A percentile compares a stretch with the other conserved stretches of the same genome.
Conservation (phyloP, 2,329 filamentous ascomycete genomes). For the Sclerotiophoma versabilis region DNA sequence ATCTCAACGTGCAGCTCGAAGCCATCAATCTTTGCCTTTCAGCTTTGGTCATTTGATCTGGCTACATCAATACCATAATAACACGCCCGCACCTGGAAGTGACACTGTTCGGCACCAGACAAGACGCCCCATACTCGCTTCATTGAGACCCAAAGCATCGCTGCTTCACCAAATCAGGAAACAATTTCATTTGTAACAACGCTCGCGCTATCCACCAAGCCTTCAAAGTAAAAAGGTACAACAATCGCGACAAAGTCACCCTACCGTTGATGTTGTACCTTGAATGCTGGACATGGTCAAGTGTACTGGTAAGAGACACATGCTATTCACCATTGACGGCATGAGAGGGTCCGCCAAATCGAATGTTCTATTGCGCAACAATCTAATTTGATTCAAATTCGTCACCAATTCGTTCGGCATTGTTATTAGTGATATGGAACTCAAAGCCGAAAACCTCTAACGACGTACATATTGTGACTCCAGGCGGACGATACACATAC, state of each 20-base stretch:
- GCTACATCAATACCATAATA: not conserved
- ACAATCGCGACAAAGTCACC: conserved; percentile 64
- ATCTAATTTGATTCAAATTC: conserved; percentile 50
- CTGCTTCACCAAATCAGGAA: conserved; percentile 20
- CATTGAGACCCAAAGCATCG: conserved; percentile 2
- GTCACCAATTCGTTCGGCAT: conserved; percentile 58
- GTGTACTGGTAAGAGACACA: conserved; percentile 49
- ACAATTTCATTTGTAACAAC: conserved; percentile 48
- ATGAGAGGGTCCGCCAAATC: conserved; percentile 12
- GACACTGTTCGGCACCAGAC: not conserved
- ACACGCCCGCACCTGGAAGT: not conserved
- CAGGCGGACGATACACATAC: conserved; percentile 62
- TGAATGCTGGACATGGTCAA: conserved; percentile 65
- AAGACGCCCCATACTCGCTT: not conserved
- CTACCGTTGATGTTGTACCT: conserved; percentile 57
- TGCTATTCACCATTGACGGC: conserved; percentile 43
- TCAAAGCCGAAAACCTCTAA: conserved; percentile 1
- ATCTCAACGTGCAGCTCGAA: not conserved
- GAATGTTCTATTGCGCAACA: conserved; percentile 3
- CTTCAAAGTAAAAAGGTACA: conserved; percentile 62
- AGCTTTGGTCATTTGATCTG: not conserved
- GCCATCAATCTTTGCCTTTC: not conserved
- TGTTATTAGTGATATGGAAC: conserved; percentile 20
- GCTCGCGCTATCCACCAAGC: conserved; percentile 58
- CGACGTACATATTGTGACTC: conserved; percentile 10